Conservation (phyloP, 257 asterid species). For the Apocynum venetum region DNA sequence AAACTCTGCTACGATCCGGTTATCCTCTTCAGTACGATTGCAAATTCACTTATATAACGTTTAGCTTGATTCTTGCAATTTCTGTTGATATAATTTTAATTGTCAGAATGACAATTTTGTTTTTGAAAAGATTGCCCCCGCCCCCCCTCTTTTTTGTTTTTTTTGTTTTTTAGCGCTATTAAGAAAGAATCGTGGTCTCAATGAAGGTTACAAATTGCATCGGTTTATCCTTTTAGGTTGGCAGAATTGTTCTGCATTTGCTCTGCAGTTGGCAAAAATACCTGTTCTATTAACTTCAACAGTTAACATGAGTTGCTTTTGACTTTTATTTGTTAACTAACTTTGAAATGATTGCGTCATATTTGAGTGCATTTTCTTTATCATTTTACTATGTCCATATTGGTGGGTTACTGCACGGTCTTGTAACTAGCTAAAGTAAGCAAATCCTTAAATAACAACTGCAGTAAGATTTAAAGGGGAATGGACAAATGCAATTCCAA, state of each 20-base stretch:
- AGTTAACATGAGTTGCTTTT: background rate
- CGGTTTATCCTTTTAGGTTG: background rate
- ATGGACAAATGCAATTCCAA: background rate
- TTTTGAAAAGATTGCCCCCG: background rate
- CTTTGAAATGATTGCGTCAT: background rate
- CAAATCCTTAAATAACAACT: background rate
- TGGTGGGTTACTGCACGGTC: background rate
- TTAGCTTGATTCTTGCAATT: background rate
- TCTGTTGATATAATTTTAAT: background rate
- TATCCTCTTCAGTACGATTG: slow-evolving; percentile 66
- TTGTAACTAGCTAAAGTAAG: background rate
- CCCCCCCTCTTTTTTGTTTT: no score
- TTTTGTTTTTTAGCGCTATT: background rate
- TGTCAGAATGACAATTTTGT: background rate
- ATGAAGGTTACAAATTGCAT: background rate
- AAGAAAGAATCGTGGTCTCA: background rate
- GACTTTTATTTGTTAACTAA: background rate
- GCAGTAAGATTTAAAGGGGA: background rate
- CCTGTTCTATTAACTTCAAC: background rate
- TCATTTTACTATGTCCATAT: background rate
- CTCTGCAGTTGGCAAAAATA: background rate
- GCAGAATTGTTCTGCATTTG: background rate
- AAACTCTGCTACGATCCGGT: slow-evolving; percentile 69
- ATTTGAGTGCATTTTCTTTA: background rate
- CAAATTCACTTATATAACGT: background rate